Percentiles rank a stretch among this genome's conserved stretches.
Evolutionary conservation across 129 eudicot species (phyloP).

Genomic region (Flaveria trinervia): DNA sequence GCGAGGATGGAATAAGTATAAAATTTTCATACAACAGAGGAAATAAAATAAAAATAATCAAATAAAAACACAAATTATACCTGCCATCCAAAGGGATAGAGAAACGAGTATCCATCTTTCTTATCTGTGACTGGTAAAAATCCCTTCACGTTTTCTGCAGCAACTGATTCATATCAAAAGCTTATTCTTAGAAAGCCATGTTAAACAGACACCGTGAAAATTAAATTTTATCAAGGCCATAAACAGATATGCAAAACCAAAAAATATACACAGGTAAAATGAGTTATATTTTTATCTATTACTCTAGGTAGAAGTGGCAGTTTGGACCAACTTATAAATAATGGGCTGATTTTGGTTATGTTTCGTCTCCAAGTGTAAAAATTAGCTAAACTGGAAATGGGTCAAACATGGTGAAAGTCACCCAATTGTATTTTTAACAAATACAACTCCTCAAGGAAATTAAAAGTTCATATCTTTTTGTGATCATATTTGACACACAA

Average conservation of each 20-base stretch:
- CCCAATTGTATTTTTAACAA: not conserved
- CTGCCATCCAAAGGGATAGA: constrained; percentile 99
- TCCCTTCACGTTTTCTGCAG: constrained; percentile 91
- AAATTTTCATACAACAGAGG: not conserved
- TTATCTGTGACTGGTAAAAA: constrained; percentile 75
- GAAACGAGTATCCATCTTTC: constrained; percentile 77
- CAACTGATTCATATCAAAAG: constrained; percentile 93
- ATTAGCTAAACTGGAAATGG: not conserved
- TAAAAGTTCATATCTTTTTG: not conserved
- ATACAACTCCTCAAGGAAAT: not conserved
- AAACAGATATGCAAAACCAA: constrained; percentile 12
- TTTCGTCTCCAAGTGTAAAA: not conserved
- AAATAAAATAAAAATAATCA: not conserved
- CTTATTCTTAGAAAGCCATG: constrained; percentile 53
- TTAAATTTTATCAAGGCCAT: not conserved
- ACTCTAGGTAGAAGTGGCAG: not conserved
- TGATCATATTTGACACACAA: not conserved
- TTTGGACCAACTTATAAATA: not conserved
- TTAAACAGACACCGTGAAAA: constrained; percentile 5
- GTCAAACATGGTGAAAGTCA: constrained; percentile 7
- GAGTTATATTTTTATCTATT: not conserved
- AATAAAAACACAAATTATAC: constrained; percentile 33
- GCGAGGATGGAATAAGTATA: no score
- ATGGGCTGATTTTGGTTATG: not conserved
- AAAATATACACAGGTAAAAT: not conserved